Conservation (phyloP, 805 yeast species). For the Diddensiella transvaalensis region DNA sequence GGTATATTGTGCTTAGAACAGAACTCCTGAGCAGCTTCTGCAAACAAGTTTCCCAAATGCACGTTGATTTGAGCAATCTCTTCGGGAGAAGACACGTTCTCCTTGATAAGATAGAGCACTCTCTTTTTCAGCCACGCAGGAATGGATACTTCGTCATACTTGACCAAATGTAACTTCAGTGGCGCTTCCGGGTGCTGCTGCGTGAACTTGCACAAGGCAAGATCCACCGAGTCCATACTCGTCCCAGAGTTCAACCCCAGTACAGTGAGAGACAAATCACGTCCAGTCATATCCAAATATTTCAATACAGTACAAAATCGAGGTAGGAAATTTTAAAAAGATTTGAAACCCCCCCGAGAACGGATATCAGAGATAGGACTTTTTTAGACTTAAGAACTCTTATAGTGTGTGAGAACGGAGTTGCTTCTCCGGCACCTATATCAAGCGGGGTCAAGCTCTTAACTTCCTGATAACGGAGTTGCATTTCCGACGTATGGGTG, state of each 20-base stretch:
- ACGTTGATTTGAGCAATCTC: conserved; percentile 20
- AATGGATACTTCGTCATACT: conserved; percentile 16
- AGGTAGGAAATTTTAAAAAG: not conserved
- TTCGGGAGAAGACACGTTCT: conserved; percentile 16
- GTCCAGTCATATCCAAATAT: conserved; percentile 2
- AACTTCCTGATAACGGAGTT: conserved; percentile 1
- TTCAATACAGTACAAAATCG: too few relatives aligned
- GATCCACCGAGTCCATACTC: conserved; percentile 18
- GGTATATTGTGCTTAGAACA: conserved; percentile 11
- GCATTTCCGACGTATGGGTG: not conserved
- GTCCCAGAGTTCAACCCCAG: conserved; percentile 24
- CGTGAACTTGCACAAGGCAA: conserved; percentile 18
- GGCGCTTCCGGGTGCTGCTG: conserved; percentile 11
- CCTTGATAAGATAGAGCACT: conserved; percentile 16
- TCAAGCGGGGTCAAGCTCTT: not conserved
- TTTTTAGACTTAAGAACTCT: not conserved
- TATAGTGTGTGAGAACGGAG: not conserved
- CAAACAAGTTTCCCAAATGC: conserved; percentile 18
- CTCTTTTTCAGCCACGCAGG: conserved; percentile 15
- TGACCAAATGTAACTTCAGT: conserved; percentile 12
- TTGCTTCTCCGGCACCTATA: not conserved
- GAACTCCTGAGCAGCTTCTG: conserved; percentile 17
- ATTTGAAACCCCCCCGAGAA: not conserved
- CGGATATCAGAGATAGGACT: not conserved
- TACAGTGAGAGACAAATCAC: conserved; percentile 12